phyloP scores from a whole-genome alignment of 139 green algal genomes.

The Coelastrella sp. region DNA sequence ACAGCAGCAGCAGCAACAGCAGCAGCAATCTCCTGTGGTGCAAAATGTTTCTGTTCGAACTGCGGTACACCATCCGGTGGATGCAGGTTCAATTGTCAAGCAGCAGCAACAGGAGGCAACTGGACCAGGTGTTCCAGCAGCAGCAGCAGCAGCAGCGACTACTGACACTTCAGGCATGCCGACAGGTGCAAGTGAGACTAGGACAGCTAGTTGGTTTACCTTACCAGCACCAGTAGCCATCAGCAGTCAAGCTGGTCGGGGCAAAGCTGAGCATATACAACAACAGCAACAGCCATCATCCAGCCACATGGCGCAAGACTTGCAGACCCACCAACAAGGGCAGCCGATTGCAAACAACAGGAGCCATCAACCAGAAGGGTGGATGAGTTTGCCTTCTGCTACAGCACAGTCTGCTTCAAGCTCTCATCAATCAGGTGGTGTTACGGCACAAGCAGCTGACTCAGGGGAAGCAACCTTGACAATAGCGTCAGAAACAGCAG shows the following conservation, averaged over 20 bases:
- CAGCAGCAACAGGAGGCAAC: not conserved
- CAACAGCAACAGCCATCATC: not conserved
- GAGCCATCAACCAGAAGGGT: not conserved
- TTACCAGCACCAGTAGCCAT: not conserved
- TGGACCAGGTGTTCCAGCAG: not conserved
- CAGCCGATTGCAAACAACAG: no score
- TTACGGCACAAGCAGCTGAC: not conserved
- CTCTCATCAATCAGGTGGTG: not conserved
- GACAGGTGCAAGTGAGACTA: no score
- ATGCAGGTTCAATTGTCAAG: not conserved
- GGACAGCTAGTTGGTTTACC: no score
- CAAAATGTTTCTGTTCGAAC: no score
- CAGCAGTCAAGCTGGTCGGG: not conserved
- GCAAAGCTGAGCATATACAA: not conserved
- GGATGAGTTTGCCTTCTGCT: not conserved
- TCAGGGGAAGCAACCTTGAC: not conserved
- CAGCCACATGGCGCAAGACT: not conserved
- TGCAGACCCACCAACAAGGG: not conserved
- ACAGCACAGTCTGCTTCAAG: not conserved
- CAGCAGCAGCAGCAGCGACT: not conserved
- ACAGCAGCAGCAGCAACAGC: not conserved
- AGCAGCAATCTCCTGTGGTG: constrained; percentile 11
- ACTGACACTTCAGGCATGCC: no score
- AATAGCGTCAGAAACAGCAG: not conserved
- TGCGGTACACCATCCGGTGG: no score